These are phyloP conservation scores for Camellia japonica DNA, from an alignment of 148 eudicot genomes.

Conservation along the genomic window DNA sequence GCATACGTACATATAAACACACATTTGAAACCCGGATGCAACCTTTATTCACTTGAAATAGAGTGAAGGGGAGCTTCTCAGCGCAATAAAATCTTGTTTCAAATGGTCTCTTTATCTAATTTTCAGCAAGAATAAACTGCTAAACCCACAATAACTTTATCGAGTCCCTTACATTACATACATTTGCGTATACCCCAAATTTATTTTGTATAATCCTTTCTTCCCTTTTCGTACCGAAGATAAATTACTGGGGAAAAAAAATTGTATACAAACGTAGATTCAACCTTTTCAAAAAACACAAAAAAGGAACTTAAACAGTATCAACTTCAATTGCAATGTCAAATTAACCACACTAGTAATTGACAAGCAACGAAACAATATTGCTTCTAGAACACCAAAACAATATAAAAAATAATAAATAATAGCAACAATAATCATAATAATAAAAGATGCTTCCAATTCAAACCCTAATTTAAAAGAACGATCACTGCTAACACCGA, in stretches of 20 bases:
- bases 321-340: not conserved
- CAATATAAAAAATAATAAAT: not conserved
- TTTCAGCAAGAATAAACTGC: not conserved
- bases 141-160: not conserved
- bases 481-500: not conserved
- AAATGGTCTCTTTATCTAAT: not conserved
- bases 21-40: not conserved
- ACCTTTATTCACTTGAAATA: not conserved
- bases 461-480: not conserved
- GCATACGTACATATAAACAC: too few relatives aligned
- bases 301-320: not conserved
- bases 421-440: too few relatives aligned
- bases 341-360: constrained; percentile 1
- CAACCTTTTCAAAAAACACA: not conserved
- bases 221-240: not conserved
- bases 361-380: not conserved
- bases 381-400: not conserved
- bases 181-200: not conserved
- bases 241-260: not conserved
- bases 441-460: not conserved
- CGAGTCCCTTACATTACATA: not conserved
- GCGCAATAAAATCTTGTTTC: not conserved
- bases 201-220: not conserved
- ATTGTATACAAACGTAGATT: not conserved
- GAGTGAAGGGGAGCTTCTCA: not conserved